A percentile compares a stretch with the other conserved stretches of the same genome.
These are phyloP conservation scores for Drechmeria coniospora DNA, from an alignment of 2,329 filamentous ascomycete genomes.

Conservation along the genomic window DNA sequence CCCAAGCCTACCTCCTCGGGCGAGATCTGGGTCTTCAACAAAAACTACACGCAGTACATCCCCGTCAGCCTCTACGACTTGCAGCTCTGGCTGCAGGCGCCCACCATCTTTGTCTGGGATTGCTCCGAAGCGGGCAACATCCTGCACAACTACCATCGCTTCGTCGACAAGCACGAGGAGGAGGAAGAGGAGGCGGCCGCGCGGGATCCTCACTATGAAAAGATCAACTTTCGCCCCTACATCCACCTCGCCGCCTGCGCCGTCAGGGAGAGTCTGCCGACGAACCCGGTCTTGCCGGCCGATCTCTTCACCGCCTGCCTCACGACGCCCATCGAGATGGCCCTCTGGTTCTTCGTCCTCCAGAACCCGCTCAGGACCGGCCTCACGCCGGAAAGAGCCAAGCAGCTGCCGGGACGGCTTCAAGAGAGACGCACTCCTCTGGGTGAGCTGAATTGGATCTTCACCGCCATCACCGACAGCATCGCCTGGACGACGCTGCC, in stretches of 20 bases:
- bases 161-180: constrained; percentile 85
- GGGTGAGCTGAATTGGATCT: constrained; percentile 97
- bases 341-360: constrained; percentile 86
- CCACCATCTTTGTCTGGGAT: constrained; percentile 94
- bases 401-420: constrained; percentile 77
- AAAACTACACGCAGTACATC: constrained; percentile 97
- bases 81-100: constrained; percentile 88
- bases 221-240: constrained; percentile 52
- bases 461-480: constrained; percentile 95
- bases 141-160: constrained; percentile 83
- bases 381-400: constrained; percentile 66
- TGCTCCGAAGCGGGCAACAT: constrained; percentile 95
- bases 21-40: constrained; percentile 99
- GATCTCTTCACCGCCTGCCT: constrained; percentile 93
- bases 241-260: constrained; percentile 89
- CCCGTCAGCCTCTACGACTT: constrained; percentile 90
- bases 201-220: constrained; percentile 69
- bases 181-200: constrained; percentile 66
- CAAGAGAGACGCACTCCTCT: constrained; percentile 88
- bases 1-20: constrained; percentile 89
- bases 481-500: constrained; percentile 96
- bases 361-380: constrained; percentile 65
- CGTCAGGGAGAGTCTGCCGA: constrained; percentile 82
- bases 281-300: constrained; percentile 81
- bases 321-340: constrained; percentile 95